phyloP scores from a whole-genome alignment of 208 protist species.

The Trypanosoma lewisi region DNA sequence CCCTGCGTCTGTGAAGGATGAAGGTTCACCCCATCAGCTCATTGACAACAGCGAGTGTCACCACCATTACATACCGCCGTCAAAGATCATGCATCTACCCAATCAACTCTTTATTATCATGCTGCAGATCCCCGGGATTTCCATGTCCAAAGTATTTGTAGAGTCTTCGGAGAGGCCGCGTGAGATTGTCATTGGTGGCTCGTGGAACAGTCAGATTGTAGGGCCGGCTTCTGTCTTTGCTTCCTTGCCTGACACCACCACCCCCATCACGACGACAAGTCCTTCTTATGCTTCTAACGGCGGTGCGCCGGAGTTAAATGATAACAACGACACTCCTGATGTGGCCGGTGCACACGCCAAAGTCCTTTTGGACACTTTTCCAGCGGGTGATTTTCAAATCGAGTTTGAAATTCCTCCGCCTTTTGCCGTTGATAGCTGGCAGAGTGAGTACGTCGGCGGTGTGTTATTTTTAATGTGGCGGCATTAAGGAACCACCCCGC shows the following conservation, averaged over 20 bases:
- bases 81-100: slow-evolving; percentile 19
- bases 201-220: slow-evolving; percentile 17
- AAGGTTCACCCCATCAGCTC: too few species aligned
- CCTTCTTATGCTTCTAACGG: not conserved
- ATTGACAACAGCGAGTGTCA: too few species aligned
- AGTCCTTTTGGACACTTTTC: slow-evolving; percentile 24
- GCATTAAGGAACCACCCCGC: too few species aligned
- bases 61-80: slow-evolving; percentile 16
- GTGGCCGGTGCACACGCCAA: not conserved
- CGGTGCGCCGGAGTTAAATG: not conserved
- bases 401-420: slow-evolving; percentile 22
- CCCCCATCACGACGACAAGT: not conserved
- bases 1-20: too few species aligned
- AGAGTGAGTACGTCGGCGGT: slow-evolving; percentile 14
- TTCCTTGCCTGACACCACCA: too few species aligned
- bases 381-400: slow-evolving; percentile 23
- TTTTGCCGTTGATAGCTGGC: slow-evolving; percentile 19
- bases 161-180: slow-evolving; percentile 4
- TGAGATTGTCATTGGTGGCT: slow-evolving; percentile 17
- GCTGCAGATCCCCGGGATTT: slow-evolving; percentile 20
- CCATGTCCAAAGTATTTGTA: slow-evolving; percentile 15
- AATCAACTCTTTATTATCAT: slow-evolving; percentile 22
- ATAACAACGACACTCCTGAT: not conserved
- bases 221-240: not conserved
- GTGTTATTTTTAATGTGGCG: slow-evolving; percentile 26